Evolutionary conservation across 192 early-diverging fungal species (phyloP).

Genomic region (Dispira simplex): DNA sequence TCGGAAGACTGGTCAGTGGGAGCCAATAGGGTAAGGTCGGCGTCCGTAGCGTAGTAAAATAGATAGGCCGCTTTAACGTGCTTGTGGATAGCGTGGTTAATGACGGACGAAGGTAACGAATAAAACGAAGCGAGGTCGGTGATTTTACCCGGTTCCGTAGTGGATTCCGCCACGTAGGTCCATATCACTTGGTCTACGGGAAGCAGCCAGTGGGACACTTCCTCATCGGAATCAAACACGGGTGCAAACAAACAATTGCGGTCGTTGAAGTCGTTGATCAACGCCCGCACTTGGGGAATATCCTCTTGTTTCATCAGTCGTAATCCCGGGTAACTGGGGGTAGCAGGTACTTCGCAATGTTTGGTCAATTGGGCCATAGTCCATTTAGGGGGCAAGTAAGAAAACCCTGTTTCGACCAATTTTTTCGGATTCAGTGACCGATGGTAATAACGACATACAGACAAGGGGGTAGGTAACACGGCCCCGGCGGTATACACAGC

Average conservation of each 20-base stretch:
- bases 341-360: conserved; percentile 46
- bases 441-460: conserved; percentile 79
- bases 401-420: conserved; percentile 86
- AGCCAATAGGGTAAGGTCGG: conserved; percentile 11
- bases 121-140: conserved; percentile 93
- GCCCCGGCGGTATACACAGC: conserved; percentile 94
- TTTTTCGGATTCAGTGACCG: conserved; percentile 90
- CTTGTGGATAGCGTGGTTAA: conserved; percentile 52
- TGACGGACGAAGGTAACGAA: conserved; percentile 81
- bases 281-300: conserved; percentile 46
- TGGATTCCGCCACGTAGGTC: conserved; percentile 84
- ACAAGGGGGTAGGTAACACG: conserved; percentile 76
- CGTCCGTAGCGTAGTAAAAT: conserved; percentile 76
- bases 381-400: conserved; percentile 51
- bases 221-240: conserved; percentile 58
- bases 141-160: conserved; percentile 39
- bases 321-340: conserved; percentile 48
- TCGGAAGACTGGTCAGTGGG: conserved; percentile 21
- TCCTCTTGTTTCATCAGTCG: conserved; percentile 68
- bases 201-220: conserved; percentile 83
- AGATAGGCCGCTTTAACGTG: conserved; percentile 82
- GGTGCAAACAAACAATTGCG: conserved; percentile 49
- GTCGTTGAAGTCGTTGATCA: conserved; percentile 62
- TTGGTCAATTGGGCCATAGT: conserved; percentile 61
- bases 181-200: conserved; percentile 74